Evolutionary conservation across 2,329 filamentous ascomycete species (phyloP).

Genomic region (Trichoderma polysporum): DNA sequence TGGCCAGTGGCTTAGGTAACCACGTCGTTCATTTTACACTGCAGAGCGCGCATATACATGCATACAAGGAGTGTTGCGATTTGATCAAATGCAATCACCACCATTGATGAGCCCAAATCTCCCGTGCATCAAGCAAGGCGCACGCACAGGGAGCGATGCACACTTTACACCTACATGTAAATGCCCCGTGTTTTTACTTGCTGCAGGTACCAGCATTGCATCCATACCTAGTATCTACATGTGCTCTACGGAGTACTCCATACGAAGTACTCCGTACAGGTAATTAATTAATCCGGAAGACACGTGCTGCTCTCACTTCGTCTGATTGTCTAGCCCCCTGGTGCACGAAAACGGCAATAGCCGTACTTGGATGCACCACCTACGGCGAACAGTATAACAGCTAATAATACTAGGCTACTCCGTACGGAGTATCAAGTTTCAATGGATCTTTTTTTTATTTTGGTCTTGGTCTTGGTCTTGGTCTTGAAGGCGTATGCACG

Average conservation of each 20-base stretch:
- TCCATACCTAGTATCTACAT: neutral
- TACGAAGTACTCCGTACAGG: no score
- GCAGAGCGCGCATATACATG: neutral
- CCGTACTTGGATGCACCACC: neutral
- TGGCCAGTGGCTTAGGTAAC: neutral
- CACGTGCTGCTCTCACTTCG: neutral
- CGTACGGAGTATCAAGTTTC: conserved; percentile 4
- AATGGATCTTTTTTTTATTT: neutral
- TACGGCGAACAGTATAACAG: neutral
- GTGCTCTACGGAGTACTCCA: neutral
- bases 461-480: no score
- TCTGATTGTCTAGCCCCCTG: neutral
- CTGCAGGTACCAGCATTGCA: neutral
- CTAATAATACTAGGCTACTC: neutral
- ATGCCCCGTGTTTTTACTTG: neutral
- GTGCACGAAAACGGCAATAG: neutral
- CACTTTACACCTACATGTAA: neutral
- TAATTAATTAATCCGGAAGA: neutral
- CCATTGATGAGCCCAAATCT: neutral
- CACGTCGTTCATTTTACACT: neutral
- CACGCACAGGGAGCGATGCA: neutral
- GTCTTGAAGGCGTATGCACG: neutral
- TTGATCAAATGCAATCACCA: neutral
- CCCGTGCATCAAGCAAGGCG: neutral
- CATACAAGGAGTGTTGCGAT: neutral